Conservation (phyloP, 2,329 filamentous ascomycete species). For the Fusarium pininemorale region DNA sequence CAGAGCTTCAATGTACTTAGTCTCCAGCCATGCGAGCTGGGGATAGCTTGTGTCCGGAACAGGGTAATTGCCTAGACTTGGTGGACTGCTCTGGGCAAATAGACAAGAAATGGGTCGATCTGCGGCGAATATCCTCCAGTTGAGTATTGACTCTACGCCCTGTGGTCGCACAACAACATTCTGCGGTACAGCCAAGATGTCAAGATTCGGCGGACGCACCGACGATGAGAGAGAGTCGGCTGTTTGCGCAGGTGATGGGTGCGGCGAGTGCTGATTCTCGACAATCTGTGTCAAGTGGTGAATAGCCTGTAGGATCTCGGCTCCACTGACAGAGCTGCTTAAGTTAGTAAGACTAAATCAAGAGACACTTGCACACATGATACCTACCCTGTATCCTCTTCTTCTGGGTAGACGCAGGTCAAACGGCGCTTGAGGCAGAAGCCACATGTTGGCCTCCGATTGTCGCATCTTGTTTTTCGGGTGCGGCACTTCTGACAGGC, state of each 20-base stretch:
- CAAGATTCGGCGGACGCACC: not conserved
- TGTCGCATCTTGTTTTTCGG: not conserved
- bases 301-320: not conserved
- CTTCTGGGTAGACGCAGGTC: not conserved
- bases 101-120: fast-evolving
- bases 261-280: not conserved
- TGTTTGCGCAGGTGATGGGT: not conserved
- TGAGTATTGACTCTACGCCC: not conserved
- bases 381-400: not conserved
- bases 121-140: not conserved
- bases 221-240: not conserved
- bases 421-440: not conserved
- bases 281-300: not conserved
- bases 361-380: not conserved
- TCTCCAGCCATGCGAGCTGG: not conserved
- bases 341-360: not conserved
- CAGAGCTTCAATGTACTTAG: not conserved
- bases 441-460: not conserved
- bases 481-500: not conserved
- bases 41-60: not conserved
- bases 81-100: not conserved
- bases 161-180: not conserved
- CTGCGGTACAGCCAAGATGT: not conserved
- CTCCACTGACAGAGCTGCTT: not conserved
- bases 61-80: not conserved